These are phyloP conservation scores for Arachis hypogaea DNA, from an alignment of 306 rosid genomes.

Conservation along the genomic window DNA sequence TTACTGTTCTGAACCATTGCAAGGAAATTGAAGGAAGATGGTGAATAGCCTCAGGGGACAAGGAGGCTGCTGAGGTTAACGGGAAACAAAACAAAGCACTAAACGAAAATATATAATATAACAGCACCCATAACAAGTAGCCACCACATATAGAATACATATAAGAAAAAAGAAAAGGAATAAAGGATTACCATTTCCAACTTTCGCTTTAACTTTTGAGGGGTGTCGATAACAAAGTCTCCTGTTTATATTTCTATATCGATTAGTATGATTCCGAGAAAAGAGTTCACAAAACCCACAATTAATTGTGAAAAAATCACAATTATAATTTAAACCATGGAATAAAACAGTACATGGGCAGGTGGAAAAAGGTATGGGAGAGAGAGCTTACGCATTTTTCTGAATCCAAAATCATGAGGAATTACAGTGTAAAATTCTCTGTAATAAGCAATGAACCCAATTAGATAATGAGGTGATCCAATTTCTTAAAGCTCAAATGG, in stretches of 20 bases:
- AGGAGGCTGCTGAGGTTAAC: slow-evolving; percentile 25
- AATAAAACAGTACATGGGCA: background rate
- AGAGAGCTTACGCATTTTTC: slow-evolving; percentile 79
- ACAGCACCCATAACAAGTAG: slow-evolving; percentile 14
- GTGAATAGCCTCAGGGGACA: slow-evolving; percentile 4
- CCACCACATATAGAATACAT: slow-evolving; percentile 21
- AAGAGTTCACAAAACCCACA: slow-evolving; percentile 30
- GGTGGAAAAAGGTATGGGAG: slow-evolving; percentile 14
- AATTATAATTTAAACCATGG: slow-evolving; percentile 4
- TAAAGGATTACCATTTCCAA: slow-evolving; percentile 84
- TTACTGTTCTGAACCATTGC: slow-evolving; percentile 7
- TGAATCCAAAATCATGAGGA: slow-evolving; percentile 96
- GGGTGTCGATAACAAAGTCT: slow-evolving; percentile 85
- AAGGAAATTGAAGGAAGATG: slow-evolving; percentile 14
- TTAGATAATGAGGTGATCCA: slow-evolving; percentile 33
- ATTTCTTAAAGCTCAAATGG: slow-evolving; percentile 18
- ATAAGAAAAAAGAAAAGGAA: slow-evolving; percentile 31
- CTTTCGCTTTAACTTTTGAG: slow-evolving; percentile 85
- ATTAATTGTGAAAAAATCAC: slow-evolving; percentile 1
- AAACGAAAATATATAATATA: slow-evolving; percentile 10
- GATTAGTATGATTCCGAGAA: slow-evolving; percentile 29
- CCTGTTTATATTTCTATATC: slow-evolving; percentile 50
- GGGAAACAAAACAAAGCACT: slow-evolving; percentile 9
- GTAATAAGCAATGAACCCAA: slow-evolving; percentile 50
- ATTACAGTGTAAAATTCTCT: slow-evolving; percentile 96